Base-by-base conservation (phyloP, 257 asterid species). In the Penstemon davidsonii region DNA sequence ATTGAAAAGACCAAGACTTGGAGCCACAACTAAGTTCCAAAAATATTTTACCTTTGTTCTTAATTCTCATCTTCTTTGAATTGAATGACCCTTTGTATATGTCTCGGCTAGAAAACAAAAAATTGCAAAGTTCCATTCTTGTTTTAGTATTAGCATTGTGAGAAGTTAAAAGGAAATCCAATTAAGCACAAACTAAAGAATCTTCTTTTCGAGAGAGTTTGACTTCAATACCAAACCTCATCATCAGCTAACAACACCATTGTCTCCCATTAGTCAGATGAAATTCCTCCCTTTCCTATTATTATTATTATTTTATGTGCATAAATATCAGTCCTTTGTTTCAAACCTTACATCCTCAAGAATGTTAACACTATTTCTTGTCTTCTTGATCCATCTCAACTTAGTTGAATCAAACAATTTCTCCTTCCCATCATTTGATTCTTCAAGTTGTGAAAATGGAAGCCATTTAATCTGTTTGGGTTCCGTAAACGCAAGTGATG, bases 401-500 rank as follows among this genome's bases (percentile, higher is more conserved):
- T 60, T 64, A 7, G 87, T 66, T 0, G 68, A 78, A 68, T 78
- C 90, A 10, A 71, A 72, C 44, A 83, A 83, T 53, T 84, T 88
- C 75, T 81, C 91, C 0, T 84, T 82, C 69, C 12, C 86, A 18
- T 78, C 83, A 2, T 88, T 86, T 56, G 83, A 80, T 67, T 69
- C 84, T 0, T 63, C 73, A 12, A 80, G 82, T 60, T 86, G 89
- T 38, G 67, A 33, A 4, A 51, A 58, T 33, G 66, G 57, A 33
- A 52, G 84, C 72, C 65, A 71, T 38, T 60, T 88, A 57, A 75
- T 85, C 69, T 83, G 91, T 52, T 78, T 73, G 89, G 96, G 88
- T 36, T 84, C 89, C 1, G 94, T 81, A 9, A 78, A n/a, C 4
- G 63, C 83, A 0, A 51, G 56, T 2, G 80, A 84, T 44, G 91